phyloP scores from a whole-genome alignment of 129 eudicot genomes.

The Tagetes erecta region DNA sequence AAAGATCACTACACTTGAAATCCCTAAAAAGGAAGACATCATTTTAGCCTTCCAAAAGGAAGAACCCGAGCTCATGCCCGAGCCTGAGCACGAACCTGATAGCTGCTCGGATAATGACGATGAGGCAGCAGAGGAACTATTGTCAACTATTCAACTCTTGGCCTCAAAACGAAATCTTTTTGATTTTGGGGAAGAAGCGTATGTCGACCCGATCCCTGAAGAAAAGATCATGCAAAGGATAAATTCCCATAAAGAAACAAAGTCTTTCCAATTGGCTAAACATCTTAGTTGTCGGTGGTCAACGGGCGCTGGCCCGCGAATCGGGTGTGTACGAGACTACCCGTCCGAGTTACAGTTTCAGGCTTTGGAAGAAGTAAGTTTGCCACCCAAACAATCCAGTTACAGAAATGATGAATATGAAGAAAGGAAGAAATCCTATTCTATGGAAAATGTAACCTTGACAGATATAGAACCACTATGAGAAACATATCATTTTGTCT shows the following conservation, averaged over 20 bases:
- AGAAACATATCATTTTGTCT: constrained; percentile 4
- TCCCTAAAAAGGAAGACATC: constrained; percentile 49
- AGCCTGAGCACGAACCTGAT: constrained; percentile 6
- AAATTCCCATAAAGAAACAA: constrained; percentile 57
- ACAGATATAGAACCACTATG: constrained; percentile 21
- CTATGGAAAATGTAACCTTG: constrained; percentile 34
- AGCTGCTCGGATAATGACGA: constrained; percentile 46
- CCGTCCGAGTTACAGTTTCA: constrained; percentile 59
- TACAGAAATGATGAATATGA: constrained; percentile 5
- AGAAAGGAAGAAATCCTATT: constrained; percentile 32
- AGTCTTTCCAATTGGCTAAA: constrained; percentile 61
- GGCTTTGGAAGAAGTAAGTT: constrained; percentile 55
- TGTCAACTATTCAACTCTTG: constrained; percentile 45
- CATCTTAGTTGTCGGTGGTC: constrained; percentile 67
- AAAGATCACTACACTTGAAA: constrained; percentile 47
- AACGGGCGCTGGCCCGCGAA: constrained; percentile 78
- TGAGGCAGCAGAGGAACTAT: constrained; percentile 56
- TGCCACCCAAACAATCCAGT: constrained; percentile 47
- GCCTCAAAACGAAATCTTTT: constrained; percentile 57
- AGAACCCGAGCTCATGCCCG: constrained; percentile 24
- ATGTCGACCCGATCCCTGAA: constrained; percentile 44
- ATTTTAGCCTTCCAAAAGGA: constrained; percentile 44
- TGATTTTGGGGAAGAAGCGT: constrained; percentile 48
- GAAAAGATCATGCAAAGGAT: constrained; percentile 59
- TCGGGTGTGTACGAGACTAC: constrained; percentile 79